A percentile compares a stretch with the other conserved stretches of the same genome.
Evolutionary conservation across 169 alveolate genomes (phyloP).

Genomic region (Eimeria brunetti): DNA sequence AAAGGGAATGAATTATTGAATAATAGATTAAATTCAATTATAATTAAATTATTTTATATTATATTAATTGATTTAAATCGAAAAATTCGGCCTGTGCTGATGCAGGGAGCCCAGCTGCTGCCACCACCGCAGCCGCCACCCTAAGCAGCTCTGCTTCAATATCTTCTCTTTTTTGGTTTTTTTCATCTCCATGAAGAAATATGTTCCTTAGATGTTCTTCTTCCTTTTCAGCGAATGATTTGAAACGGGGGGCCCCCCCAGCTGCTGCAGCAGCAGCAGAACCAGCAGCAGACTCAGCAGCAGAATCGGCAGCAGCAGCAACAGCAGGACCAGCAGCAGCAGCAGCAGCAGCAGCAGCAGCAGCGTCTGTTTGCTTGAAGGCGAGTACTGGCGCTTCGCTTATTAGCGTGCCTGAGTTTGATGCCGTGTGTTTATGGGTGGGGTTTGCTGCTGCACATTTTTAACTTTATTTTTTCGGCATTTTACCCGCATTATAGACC

Average conservation of each 20-base stretch:
- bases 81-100: not conserved
- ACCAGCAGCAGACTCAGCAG: not conserved
- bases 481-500: conserved; percentile 36
- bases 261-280: too few species aligned
- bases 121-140: not conserved
- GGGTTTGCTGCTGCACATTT: not conserved
- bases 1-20: too few species aligned
- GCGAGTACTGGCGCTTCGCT: not conserved
- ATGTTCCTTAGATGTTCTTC: not conserved
- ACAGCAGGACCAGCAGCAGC: not conserved
- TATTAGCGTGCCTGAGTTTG: not conserved
- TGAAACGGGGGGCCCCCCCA: too few species aligned
- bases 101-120: conserved; percentile 39
- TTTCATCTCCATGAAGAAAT: not conserved
- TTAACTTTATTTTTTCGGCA: too few species aligned
- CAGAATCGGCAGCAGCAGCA: not conserved
- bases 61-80: too few species aligned
- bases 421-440: not conserved
- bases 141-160: not conserved
- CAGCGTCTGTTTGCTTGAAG: not conserved
- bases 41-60: too few species aligned
- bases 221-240: too few species aligned
- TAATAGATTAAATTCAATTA: too few species aligned
- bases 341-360: not conserved
- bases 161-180: not conserved